These are phyloP conservation scores for Trametes pubescens DNA, from an alignment of 1,284 basidiomycete species.

Conservation along the genomic window DNA sequence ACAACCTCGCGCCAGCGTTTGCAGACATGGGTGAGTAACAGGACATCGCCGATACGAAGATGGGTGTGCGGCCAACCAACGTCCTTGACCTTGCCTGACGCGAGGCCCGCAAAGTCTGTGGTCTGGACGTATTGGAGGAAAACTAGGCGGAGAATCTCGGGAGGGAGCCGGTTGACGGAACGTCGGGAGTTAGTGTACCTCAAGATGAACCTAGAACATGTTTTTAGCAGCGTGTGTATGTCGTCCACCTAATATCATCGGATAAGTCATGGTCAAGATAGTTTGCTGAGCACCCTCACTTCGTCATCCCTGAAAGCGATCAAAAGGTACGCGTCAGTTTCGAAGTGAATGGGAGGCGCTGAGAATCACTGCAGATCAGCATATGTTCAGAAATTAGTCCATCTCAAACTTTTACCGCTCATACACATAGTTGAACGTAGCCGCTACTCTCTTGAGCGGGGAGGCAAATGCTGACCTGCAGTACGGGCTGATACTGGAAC, in stretches of 20 bases:
- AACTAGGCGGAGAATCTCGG: slow-evolving; percentile 3
- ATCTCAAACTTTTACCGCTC: too few relatives aligned
- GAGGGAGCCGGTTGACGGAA: slow-evolving; percentile 3
- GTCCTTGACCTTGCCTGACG: background rate
- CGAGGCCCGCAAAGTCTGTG: background rate
- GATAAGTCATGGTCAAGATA: too few relatives aligned
- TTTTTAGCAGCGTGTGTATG: background rate
- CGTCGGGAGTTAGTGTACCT: background rate
- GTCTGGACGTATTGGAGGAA: background rate
- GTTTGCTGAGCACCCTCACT: background rate
- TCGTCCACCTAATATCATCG: background rate
- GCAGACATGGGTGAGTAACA: slow-evolving; percentile 7
- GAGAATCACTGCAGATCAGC: too few relatives aligned
- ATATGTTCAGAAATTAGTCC: too few relatives aligned
- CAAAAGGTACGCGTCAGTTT: background rate
- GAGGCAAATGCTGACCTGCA: too few relatives aligned
- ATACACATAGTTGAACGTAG: too few relatives aligned
- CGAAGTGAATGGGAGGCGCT: too few relatives aligned
- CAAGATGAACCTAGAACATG: background rate
- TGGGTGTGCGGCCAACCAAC: slow-evolving; percentile 1
- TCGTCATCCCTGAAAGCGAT: background rate
- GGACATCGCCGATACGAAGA: background rate
- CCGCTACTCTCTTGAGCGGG: too few relatives aligned
- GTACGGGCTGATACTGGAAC: too few relatives aligned
- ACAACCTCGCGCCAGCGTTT: slow-evolving; percentile 1